phyloP scores from a whole-genome alignment of 73 alveolate species.

The Effrenium voratum region DNA sequence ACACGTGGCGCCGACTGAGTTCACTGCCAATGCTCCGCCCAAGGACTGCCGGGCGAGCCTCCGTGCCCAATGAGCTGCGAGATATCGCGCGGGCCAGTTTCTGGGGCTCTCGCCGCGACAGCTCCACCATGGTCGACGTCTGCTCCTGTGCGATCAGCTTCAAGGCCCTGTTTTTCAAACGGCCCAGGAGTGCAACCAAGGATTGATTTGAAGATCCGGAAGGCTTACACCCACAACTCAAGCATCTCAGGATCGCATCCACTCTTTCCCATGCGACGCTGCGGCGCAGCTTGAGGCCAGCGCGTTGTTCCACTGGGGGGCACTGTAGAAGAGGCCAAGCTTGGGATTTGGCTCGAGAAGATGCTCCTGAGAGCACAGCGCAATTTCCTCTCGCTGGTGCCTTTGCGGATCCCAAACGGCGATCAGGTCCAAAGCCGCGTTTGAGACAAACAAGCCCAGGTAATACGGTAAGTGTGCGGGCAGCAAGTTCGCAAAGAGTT shows the following conservation, averaged over 20 bases:
- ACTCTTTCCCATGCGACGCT: background rate
- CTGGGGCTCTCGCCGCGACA: slow-evolving; percentile 21
- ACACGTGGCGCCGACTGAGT: too few relatives aligned
- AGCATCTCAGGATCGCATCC: background rate
- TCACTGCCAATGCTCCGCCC: slow-evolving; percentile 17
- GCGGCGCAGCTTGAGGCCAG: background rate
- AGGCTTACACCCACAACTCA: background rate
- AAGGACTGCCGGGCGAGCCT: slow-evolving; percentile 78
- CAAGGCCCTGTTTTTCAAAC: background rate
- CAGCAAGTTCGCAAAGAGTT: background rate
- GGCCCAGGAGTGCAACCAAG: background rate
- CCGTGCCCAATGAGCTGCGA: background rate
- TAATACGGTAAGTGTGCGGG: too few relatives aligned
- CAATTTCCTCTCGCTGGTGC: background rate
- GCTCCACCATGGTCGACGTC: slow-evolving; percentile 68
- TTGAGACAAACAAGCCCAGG: background rate
- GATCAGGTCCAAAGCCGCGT: background rate
- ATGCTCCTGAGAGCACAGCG: slow-evolving; percentile 47
- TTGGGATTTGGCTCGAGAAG: slow-evolving; percentile 83
- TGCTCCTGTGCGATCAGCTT: background rate
- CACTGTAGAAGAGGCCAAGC: slow-evolving; percentile 84
- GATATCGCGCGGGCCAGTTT: background rate
- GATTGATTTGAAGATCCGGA: background rate
- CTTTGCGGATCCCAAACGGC: background rate
- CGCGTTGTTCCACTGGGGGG: slow-evolving; percentile 88